A percentile compares a stretch with the other conserved stretches of the same genome.
These are phyloP conservation scores for Paulownia fortunei DNA, from an alignment of 257 asterid species.

Conservation along the genomic window DNA sequence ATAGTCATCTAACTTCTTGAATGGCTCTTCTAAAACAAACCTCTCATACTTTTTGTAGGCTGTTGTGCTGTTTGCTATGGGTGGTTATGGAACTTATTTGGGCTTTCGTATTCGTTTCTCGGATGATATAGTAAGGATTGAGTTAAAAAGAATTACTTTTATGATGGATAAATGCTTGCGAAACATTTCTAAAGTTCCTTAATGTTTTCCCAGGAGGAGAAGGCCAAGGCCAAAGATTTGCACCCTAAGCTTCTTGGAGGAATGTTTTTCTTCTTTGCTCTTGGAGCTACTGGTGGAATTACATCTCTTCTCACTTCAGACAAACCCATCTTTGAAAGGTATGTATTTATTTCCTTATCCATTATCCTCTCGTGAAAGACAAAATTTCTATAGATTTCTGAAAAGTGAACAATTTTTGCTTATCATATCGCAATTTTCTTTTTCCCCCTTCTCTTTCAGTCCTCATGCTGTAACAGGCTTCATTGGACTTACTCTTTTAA, in stretches of 20 bases:
- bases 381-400: too few relatives aligned
- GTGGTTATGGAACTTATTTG: conserved; percentile 92
- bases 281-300: conserved; percentile 94
- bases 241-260: conserved; percentile 97
- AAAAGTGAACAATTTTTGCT: neutral
- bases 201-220: conserved; percentile 70
- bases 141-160: neutral
- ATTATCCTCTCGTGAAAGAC: neutral
- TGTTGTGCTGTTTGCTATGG: conserved; percentile 94
- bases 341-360: neutral
- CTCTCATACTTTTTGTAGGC: conserved; percentile 53
- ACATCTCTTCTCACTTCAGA: conserved; percentile 87
- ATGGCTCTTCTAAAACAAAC: neutral
- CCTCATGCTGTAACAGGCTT: conserved; percentile 49
- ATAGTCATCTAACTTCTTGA: neutral
- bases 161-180: neutral
- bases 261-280: conserved; percentile 96
- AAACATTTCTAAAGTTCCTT: neutral
- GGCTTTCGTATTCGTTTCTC: conserved; percentile 89
- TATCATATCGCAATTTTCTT: neutral
- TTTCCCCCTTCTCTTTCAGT: conserved; percentile 41
- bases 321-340: conserved; percentile 91
- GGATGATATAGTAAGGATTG: conserved; percentile 61
- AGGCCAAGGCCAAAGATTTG: conserved; percentile 92
- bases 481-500: conserved; percentile 43